Evolutionary conservation across 306 rosid genomes (phyloP), one percentile per base, ranked within the genome.

Genomic region (Clitoria ternatea): DNA sequence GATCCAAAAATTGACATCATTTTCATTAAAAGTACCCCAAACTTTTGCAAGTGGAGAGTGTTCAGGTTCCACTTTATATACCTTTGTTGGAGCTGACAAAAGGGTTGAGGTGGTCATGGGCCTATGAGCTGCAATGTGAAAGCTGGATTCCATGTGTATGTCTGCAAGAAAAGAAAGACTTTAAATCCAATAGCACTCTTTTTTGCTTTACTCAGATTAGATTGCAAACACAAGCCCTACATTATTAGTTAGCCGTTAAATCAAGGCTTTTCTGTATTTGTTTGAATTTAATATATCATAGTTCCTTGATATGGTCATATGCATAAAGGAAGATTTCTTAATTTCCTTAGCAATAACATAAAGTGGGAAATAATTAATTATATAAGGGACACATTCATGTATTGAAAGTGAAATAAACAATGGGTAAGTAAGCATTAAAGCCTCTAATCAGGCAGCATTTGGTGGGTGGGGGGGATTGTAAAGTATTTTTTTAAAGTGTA

Each of bases 11-110:
- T 72, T 67, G 75, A 74, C 52, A 77, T 80, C 75, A 80, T 78
- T 84, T 77, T 73, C 60, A 69, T 74, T 60, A 67, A 80, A 88
- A 88, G 87, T 75, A 80, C 47, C 66, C 57, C 74, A 22, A 73
- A 75, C 80, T 79, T 53, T 74, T 22, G 78, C 66, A 67, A 44
- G 73, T 23, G 65, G 49, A n/a, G n/a, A n/a, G n/a, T n/a, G n/a
- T 24, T 29, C 47, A 24, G 32, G 5, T 64, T 74, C 65, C 44
- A 45, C 84, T 75, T 84, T 76, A 70, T 23, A 48, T 14, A 50
- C 8, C 43, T 77, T 60, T 50, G 75, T 85, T 78, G 83, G 82
- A 80, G 85, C 64, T 11, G 68, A 65, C 77, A 76, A 83, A 87
- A 79, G 82, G 70, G 13, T 32, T 61, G 62, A 19, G 74, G 50